phyloP scores from a whole-genome alignment of 225 moss, liverwort and hornwort genomes.

The Asterella californica region DNA sequence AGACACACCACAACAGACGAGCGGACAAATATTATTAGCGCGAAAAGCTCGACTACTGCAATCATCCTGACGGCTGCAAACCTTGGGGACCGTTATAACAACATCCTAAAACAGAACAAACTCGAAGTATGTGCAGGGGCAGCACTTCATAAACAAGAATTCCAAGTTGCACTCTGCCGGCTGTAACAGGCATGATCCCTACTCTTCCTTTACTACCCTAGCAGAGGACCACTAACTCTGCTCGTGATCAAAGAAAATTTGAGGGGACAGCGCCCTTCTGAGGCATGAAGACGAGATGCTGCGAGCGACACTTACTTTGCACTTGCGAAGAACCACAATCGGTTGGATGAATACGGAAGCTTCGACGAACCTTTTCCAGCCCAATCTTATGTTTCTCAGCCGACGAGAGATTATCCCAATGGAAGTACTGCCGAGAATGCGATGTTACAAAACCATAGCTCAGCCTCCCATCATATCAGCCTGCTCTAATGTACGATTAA shows the following conservation, averaged over 20 bases:
- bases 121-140: no score
- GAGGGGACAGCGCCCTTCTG: background rate
- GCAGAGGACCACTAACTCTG: background rate
- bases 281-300: background rate
- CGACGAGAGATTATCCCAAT: constrained; percentile 67
- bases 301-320: constrained; percentile 53
- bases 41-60: no score
- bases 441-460: background rate
- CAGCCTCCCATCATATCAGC: background rate
- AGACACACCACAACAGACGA: no score
- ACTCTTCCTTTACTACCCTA: background rate
- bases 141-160: no score
- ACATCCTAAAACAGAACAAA: no score
- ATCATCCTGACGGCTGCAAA: no score
- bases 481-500: background rate
- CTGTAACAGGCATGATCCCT: background rate
- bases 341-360: constrained; percentile 72
- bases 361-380: constrained; percentile 70
- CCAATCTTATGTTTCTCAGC: constrained; percentile 70
- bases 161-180: background rate
- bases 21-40: background rate
- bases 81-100: no score
- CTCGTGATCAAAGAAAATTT: background rate
- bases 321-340: constrained; percentile 98
- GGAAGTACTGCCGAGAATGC: constrained; percentile 60